These are phyloP conservation scores for Thermomucor indicae-seudaticae DNA, from an alignment of 371 early-diverging fungal species.

Conservation along the genomic window DNA sequence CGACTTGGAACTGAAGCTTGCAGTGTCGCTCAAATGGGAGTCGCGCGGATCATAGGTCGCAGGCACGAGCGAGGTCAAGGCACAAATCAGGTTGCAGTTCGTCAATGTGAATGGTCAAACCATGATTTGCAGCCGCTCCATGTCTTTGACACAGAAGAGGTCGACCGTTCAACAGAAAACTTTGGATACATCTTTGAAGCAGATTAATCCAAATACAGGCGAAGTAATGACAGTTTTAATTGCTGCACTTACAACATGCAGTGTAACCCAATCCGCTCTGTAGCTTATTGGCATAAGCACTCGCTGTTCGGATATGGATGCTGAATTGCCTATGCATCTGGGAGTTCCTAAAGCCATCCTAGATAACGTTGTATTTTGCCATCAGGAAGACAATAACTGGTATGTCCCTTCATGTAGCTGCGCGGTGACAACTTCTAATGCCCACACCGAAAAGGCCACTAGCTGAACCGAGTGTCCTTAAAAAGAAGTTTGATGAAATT, in stretches of 20 bases:
- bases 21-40: neutral
- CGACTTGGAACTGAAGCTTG: neutral
- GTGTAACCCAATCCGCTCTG: neutral
- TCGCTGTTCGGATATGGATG: constrained; percentile 87
- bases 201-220: constrained; percentile 56
- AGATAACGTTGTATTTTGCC: constrained; percentile 99
- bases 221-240: constrained; percentile 35
- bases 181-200: constrained; percentile 76
- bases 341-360: constrained; percentile 93
- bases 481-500: constrained; percentile 99
- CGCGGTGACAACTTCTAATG: neutral
- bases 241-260: neutral
- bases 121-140: constrained; percentile 78
- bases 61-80: constrained; percentile 83
- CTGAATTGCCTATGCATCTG: constrained; percentile 79
- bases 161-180: constrained; percentile 70
- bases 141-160: constrained; percentile 76
- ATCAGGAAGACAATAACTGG: constrained; percentile 99
- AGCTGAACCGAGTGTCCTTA: constrained; percentile 84
- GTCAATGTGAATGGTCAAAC: constrained; percentile 68
- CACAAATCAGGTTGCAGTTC: constrained; percentile 93
- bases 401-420: too few relatives aligned
- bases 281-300: constrained; percentile 70
- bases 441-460: constrained; percentile 69
- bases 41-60: constrained; percentile 75